phyloP scores from a whole-genome alignment of 768 basidiomycete genomes.

The Ephemerocybe angulata region DNA sequence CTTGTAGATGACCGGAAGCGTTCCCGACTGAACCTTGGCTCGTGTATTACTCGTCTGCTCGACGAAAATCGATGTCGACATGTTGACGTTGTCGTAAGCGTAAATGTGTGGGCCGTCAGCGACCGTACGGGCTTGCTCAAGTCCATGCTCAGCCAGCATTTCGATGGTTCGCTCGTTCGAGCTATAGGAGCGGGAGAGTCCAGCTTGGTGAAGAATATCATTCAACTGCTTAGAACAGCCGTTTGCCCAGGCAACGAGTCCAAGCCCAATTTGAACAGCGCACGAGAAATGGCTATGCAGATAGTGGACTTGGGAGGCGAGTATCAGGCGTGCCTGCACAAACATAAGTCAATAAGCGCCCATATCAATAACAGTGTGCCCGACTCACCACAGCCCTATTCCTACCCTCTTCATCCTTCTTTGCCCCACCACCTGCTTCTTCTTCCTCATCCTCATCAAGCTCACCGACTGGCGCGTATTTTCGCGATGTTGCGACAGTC shows the following conservation, averaged over 20 bases:
- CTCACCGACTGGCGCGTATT: background rate
- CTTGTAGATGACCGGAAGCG: conserved; percentile 6
- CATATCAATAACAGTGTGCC: background rate
- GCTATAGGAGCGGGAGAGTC: background rate
- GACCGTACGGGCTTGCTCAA: background rate
- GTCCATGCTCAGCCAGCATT: background rate
- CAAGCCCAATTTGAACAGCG: background rate
- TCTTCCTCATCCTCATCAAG: background rate
- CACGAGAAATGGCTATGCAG: background rate
- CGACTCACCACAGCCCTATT: background rate
- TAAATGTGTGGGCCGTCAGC: conserved; percentile 3
- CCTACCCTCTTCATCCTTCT: background rate
- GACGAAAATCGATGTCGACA: conserved; percentile 9
- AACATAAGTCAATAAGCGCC: background rate
- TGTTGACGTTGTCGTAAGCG: conserved; percentile 11
- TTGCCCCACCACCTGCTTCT: background rate
- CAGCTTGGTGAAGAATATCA: background rate
- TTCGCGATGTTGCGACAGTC: background rate
- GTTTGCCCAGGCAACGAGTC: background rate
- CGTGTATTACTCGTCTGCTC: conserved; percentile 3
- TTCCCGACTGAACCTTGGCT: conserved; percentile 11
- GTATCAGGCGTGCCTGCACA: background rate
- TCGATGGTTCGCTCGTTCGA: background rate
- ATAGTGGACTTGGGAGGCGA: background rate
- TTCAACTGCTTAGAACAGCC: background rate